Percentiles rank a stretch among this genome's conserved stretches.
Evolutionary conservation across 306 rosid species (phyloP).

Genomic region (Gillenia trifoliata): DNA sequence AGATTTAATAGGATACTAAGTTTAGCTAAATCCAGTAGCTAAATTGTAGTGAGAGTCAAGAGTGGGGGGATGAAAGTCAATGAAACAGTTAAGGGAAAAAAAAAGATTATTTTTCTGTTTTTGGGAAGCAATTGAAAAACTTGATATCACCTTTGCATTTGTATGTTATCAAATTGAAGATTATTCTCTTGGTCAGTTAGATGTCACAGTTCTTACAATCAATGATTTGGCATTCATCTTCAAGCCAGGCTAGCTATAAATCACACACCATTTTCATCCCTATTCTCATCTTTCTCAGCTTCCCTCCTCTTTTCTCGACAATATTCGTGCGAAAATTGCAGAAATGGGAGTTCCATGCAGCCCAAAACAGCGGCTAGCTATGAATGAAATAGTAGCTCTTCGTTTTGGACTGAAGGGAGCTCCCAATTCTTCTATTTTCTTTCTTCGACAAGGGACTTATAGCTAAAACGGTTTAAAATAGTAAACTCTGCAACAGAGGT

Average conservation of each 20-base stretch:
- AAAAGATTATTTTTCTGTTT: neutral
- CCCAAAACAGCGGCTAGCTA: constrained; percentile 35
- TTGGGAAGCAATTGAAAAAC: constrained; percentile 7
- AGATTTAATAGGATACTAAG: neutral
- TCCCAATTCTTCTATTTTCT: constrained; percentile 60
- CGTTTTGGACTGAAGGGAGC: constrained; percentile 82
- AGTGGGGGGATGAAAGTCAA: constrained; percentile 15
- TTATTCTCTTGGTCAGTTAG: constrained; percentile 12
- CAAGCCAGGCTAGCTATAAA: neutral
- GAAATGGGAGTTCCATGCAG: constrained; percentile 60
- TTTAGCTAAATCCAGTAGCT: constrained; percentile 8
- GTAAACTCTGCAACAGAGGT: neutral
- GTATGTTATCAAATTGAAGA: neutral
- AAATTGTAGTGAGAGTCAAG: constrained; percentile 15
- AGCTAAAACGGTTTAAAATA: neutral
- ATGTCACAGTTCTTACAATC: constrained; percentile 16
- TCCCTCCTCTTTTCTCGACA: neutral
- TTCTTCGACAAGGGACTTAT: neutral
- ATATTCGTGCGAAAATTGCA: constrained; percentile 33
- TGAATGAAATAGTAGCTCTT: constrained; percentile 12
- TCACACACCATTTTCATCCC: neutral
- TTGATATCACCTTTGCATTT: neutral
- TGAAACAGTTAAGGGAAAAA: constrained; percentile 4
- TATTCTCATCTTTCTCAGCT: neutral
- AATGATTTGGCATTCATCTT: neutral